phyloP scores from a whole-genome alignment of 1,284 basidiomycete genomes.

The Lentinus polychrous region DNA sequence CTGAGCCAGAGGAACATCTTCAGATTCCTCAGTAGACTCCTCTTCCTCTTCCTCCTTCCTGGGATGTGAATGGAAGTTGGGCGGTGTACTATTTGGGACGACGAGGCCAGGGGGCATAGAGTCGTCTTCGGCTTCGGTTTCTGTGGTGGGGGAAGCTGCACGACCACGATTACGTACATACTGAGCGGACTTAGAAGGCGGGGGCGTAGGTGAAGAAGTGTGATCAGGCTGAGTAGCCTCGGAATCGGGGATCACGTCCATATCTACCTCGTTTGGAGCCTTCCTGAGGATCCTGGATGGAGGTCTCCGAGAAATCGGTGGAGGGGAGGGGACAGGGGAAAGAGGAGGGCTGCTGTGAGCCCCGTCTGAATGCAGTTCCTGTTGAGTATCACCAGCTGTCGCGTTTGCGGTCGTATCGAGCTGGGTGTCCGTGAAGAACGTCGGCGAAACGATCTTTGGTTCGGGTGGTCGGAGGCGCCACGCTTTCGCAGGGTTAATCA shows the following conservation, averaged over 20 bases:
- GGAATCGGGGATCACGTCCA: constrained; percentile 24
- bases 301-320: too few relatives aligned
- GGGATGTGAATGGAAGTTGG: background rate
- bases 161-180: background rate
- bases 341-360: constrained; percentile 4
- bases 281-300: constrained; percentile 2
- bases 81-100: constrained; percentile 9
- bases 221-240: constrained; percentile 14
- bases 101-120: constrained; percentile 1
- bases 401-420: constrained; percentile 4
- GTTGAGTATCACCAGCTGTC: background rate
- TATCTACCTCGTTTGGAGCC: background rate
- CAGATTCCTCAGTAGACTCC: constrained; percentile 13
- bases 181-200: background rate
- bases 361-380: background rate
- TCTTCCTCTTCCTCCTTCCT: constrained; percentile 1
- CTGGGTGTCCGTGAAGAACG: constrained; percentile 10
- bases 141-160: background rate
- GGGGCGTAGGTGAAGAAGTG: background rate
- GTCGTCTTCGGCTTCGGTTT: background rate
- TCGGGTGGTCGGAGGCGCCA: constrained; percentile 6
- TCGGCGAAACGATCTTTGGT: background rate
- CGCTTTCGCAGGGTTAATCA: constrained; percentile 10
- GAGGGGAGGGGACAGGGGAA: too few relatives aligned
- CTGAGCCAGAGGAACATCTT: constrained; percentile 17